Base-by-base conservation (phyloP, 2,329 filamentous ascomycete species). In the Alternaria atra region DNA sequence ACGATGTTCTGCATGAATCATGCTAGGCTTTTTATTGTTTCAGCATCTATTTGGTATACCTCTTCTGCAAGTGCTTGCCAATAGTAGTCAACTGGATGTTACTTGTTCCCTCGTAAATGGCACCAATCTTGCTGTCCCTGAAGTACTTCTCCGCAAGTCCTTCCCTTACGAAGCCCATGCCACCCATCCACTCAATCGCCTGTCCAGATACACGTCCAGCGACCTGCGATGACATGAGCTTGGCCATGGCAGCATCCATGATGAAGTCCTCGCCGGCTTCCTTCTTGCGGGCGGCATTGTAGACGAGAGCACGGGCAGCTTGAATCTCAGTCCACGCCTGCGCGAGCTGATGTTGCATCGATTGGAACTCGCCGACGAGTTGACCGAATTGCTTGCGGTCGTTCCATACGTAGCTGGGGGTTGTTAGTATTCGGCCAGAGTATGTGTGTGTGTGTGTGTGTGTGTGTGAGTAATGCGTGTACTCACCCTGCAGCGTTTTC, bases 131-230 rank as follows among this genome's bases (percentile, higher is more conserved):
- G 85, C 91, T 95, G 79, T 99, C 95, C 47, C 95, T 86, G 86
- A 91, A 99, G 84, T 90, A 97, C 88, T 99, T 99, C 88, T 99
- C 95, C 0, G 95, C 95, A 60, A 97, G 89, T 0, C 95, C 95
- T 80, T 99, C 95, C 44, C 95, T 85, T 15, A 99, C 95, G 73
- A 99, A 99, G 46, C 95, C 95, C 95, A 99, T 98, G 43, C 95
- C 95, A 48, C 95, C 95, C 94, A 98, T 98, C 95, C 95, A 99
- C 83, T 99, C 95, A 29, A 99, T 89, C 0, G 94, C 95, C 50
- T 91, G 86, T 6, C 94, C 89, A 56, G 90, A 91, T 20, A 99
- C 94, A 55, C 88, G 89, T 20, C 92, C 91, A 0, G 95, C 95
- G 32, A 99, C 93, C 82, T 99, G 95, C 5, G 92, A 95, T 2